Evolutionary conservation across 1,139 yeast species (phyloP).

Genomic region (Citeromyces siamensis): DNA sequence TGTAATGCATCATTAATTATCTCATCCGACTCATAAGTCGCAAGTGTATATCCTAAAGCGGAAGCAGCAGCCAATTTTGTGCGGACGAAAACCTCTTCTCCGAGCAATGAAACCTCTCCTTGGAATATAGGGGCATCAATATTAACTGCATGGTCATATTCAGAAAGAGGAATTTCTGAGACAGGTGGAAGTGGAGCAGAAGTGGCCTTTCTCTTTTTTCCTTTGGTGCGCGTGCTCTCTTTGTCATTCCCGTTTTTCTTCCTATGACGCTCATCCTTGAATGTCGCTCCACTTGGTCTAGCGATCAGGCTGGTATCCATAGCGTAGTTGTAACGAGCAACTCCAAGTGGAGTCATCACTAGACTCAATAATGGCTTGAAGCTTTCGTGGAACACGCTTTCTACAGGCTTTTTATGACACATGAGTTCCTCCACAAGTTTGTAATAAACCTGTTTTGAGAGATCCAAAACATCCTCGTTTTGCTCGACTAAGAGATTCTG

Average conservation of each 20-base stretch:
- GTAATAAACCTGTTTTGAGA: conserved; percentile 55
- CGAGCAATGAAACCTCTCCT: conserved; percentile 86
- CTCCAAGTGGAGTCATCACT: conserved; percentile 89
- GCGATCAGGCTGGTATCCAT: conserved; percentile 68
- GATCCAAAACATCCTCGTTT: conserved; percentile 53
- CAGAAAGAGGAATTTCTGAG: conserved; percentile 31
- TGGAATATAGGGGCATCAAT: conserved; percentile 88
- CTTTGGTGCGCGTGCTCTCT: conserved; percentile 3
- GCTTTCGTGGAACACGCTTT: conserved; percentile 37
- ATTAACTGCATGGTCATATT: conserved; percentile 53
- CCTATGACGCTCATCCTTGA: conserved; percentile 15
- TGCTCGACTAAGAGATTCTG: conserved; percentile 89
- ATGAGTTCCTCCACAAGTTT: conserved; percentile 38
- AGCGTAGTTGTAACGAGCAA: conserved; percentile 76
- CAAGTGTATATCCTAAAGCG: conserved; percentile 64
- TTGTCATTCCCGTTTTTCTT: conserved; percentile 8
- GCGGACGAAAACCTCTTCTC: conserved; percentile 58
- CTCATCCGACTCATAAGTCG: conserved; percentile 31
- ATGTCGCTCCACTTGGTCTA: conserved; percentile 56
- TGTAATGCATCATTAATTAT: conserved; percentile 23
- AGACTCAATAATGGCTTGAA: conserved; percentile 53
- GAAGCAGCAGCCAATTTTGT: conserved; percentile 69
- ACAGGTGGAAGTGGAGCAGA: conserved; percentile 9
- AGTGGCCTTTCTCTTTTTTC: conserved; percentile 20
- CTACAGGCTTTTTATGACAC: conserved; percentile 24